phyloP scores from a whole-genome alignment of 352 stramenopile species.

The Phytophthora pinifolia region DNA sequence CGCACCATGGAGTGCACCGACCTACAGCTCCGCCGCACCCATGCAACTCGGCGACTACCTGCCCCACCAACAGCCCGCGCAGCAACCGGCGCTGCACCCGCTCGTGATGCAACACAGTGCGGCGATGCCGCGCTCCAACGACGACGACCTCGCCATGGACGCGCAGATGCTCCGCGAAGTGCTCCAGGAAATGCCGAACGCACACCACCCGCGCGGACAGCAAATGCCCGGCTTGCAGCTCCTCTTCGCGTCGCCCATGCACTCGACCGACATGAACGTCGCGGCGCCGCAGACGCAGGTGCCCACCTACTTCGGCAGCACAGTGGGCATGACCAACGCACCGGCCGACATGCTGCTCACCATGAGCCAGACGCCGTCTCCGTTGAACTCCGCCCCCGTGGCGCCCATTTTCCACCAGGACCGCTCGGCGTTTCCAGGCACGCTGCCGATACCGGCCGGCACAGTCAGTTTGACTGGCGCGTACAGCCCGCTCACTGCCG shows the following conservation, averaged over 20 bases:
- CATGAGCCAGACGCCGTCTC: conserved; percentile 23
- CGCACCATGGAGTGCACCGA: conserved; percentile 18
- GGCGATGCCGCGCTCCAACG: conserved; percentile 24
- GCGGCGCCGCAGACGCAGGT: conserved; percentile 1
- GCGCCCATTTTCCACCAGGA: conserved; percentile 22
- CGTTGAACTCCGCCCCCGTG: conserved; percentile 9
- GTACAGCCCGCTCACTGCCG: conserved; percentile 11
- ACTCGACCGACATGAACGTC: conserved; percentile 26
- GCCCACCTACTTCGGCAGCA: conserved; percentile 24
- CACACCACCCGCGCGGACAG: conserved; percentile 20
- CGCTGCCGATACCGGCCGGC: conserved; percentile 14
- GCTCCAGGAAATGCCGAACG: conserved; percentile 36
- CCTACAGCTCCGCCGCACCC: conserved; percentile 7
- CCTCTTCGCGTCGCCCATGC: conserved; percentile 36
- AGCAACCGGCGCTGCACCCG: conserved; percentile 25
- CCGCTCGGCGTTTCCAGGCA: conserved; percentile 7
- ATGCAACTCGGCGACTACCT: conserved; percentile 18
- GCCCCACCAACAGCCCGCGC: conserved; percentile 16
- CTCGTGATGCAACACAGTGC: conserved; percentile 33
- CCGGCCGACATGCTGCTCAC: conserved; percentile 29
- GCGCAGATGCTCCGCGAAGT: conserved; percentile 45
- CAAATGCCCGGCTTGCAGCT: conserved; percentile 37
- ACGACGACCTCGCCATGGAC: conserved; percentile 42
- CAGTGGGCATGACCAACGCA: conserved; percentile 18
- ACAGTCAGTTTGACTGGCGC: background rate